Base-by-base conservation (phyloP, 805 yeast genomes). In the Babjeviella inositovora region DNA sequence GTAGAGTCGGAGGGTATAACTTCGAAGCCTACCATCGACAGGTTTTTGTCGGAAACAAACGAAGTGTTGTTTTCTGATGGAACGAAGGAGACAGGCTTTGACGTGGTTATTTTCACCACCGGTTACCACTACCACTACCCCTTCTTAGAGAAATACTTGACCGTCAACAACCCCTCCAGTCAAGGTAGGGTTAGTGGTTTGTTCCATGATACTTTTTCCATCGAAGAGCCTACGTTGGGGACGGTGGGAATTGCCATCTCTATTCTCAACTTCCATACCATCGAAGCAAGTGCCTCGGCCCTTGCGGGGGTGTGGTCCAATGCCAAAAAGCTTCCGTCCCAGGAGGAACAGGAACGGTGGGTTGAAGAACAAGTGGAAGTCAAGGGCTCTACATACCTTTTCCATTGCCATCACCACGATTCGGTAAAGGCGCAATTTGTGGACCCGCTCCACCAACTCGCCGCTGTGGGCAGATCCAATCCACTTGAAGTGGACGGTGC, bases 221-320 rank as follows among this genome's bases (percentile, higher is more conserved):
- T 47, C n/a, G 42, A 37, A 5, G 65, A 59, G 31, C 60, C 63
- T 11, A 47, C 62, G 0, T 36, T 59, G 13, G 60, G 57, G 1
- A 34, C 48, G 4, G 46, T 47, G 12, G 64, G 66, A 0, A 43
- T 47, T 6, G 42, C 61, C 9, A 34, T 57, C 2, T 51, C 65
- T 2, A 54, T 59, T 2, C 34, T 61, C 13, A 51, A 56, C 30
- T 64, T 62, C 45, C 58, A 60, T 23, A 49, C 60, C 9, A 58
- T 63, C 31, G 74, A 67, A 33, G 46, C 59, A 2, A 43, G 51
- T 22, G 64, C 69, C 2, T 60, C 67, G n/a, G 69, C 70, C 0
- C 44, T 66, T 23, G 65, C 68, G 9, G 72, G 72, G n/a, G 58
- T 62, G 4, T 66, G 70, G 67, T 47, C 66, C 2, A 52, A 53